Evolutionary conservation across 257 asterid species (phyloP).

Genomic region (Solanum lycopersicoides): DNA sequence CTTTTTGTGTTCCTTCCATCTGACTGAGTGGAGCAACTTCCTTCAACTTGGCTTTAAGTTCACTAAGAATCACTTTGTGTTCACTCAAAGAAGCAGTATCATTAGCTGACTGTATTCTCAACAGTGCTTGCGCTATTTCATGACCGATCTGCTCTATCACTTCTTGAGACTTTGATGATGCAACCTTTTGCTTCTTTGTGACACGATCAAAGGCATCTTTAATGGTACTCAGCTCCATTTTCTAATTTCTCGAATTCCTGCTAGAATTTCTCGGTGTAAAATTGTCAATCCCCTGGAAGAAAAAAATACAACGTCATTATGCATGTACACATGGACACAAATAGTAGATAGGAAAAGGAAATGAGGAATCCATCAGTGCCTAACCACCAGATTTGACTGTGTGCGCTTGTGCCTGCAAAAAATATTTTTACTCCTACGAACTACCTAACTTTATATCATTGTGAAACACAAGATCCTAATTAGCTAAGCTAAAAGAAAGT

Average conservation of each 20-base stretch:
- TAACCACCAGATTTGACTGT: background rate
- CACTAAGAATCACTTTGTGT: conserved; percentile 38
- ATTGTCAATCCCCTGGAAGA: conserved; percentile 18
- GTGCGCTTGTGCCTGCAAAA: background rate
- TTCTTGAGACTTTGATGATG: conserved; percentile 75
- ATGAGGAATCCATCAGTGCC: background rate
- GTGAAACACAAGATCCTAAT: background rate
- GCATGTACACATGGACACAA: background rate
- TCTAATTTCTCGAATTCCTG: conserved; percentile 9
- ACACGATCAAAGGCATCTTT: conserved; percentile 86
- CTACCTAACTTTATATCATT: background rate
- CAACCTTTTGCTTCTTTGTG: conserved; percentile 72
- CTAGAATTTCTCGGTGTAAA: background rate
- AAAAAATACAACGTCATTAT: background rate
- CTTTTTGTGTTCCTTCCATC: conserved; percentile 76
- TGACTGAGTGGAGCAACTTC: conserved; percentile 64
- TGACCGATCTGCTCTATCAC: conserved; percentile 50
- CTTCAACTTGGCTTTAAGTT: conserved; percentile 60
- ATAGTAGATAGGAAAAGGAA: background rate
- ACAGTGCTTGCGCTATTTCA: conserved; percentile 67
- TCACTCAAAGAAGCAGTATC: conserved; percentile 35
- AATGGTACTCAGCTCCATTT: conserved; percentile 76
- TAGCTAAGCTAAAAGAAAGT: background rate
- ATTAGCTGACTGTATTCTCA: conserved; percentile 38
- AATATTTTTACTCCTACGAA: background rate